Conservation (phyloP, 192 early-diverging fungal species). For the Podochytrium sp. region DNA sequence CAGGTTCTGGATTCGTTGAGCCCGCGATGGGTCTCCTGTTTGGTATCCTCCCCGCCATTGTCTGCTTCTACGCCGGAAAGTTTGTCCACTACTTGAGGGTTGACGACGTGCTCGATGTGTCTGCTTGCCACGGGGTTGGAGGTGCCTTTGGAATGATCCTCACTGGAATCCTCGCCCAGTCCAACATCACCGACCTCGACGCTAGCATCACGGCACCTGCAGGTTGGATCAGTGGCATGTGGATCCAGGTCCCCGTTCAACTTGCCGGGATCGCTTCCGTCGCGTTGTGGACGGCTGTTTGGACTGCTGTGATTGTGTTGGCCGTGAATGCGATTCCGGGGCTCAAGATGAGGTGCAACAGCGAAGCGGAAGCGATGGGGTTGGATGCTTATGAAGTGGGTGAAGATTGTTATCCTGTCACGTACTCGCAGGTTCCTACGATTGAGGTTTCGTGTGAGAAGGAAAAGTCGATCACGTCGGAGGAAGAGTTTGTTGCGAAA, state of each 20-base stretch:
- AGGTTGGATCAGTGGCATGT: conserved; percentile 74
- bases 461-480: too few species aligned
- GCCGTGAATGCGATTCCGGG: conserved; percentile 76
- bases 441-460: background rate
- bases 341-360: conserved; percentile 60
- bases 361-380: conserved; percentile 78
- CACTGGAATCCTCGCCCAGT: conserved; percentile 86
- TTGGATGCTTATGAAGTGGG: conserved; percentile 85
- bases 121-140: conserved; percentile 84
- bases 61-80: conserved; percentile 15
- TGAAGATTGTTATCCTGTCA: conserved; percentile 59
- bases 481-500: too few species aligned
- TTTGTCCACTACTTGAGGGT: conserved; percentile 7
- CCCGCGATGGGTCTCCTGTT: conserved; percentile 66
- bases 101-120: conserved; percentile 73
- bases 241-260: conserved; percentile 71
- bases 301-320: conserved; percentile 70
- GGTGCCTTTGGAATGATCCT: conserved; percentile 81
- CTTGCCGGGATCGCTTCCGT: conserved; percentile 66
- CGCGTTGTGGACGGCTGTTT: conserved; percentile 73
- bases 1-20: conserved; percentile 84
- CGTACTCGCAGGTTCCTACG: conserved; percentile 32
- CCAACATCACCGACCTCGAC: conserved; percentile 68
- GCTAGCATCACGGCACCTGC: conserved; percentile 53
- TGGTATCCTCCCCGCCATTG: conserved; percentile 1